Conservation (phyloP, 345 rosid genomes). For the Mangifera indica region DNA sequence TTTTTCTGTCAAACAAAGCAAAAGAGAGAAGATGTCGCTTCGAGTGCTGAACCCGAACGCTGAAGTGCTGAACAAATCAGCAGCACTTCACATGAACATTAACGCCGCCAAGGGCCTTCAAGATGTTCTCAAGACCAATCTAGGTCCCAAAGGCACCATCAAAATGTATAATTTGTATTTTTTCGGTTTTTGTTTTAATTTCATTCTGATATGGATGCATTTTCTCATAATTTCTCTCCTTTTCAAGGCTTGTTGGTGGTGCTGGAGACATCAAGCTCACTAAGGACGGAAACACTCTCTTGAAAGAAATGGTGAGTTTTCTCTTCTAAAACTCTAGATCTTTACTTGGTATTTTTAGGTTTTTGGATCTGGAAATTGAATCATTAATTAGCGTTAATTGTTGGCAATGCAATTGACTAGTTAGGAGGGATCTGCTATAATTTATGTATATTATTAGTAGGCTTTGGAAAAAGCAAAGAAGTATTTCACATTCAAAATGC, state of each 20-base stretch:
- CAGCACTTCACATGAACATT: slow-evolving; percentile 97
- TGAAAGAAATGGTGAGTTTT: slow-evolving; percentile 82
- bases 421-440: neutral
- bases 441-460: neutral
- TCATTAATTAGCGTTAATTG: neutral
- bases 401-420: neutral
- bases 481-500: neutral
- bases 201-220: neutral
- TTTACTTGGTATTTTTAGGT: neutral
- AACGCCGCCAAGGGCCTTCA: slow-evolving; percentile 97
- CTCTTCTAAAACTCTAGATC: neutral
- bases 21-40: slow-evolving; percentile 61
- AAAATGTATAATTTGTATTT: slow-evolving; percentile 54
- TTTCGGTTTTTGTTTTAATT: neutral
- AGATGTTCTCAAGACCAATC: slow-evolving; percentile 87
- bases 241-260: slow-evolving; percentile 89
- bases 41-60: slow-evolving; percentile 94
- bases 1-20: neutral
- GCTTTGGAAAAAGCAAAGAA: neutral
- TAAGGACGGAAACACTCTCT: slow-evolving; percentile 95
- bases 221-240: neutral
- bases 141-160: slow-evolving; percentile 98
- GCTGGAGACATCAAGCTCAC: slow-evolving; percentile 97
- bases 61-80: slow-evolving; percentile 95
- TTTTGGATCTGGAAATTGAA: slow-evolving; percentile 3